A percentile compares a stretch with the other conserved stretches of the same genome.
phyloP scores from a whole-genome alignment of 2,329 filamentous ascomycete genomes.

The Talaromyces sp. region DNA sequence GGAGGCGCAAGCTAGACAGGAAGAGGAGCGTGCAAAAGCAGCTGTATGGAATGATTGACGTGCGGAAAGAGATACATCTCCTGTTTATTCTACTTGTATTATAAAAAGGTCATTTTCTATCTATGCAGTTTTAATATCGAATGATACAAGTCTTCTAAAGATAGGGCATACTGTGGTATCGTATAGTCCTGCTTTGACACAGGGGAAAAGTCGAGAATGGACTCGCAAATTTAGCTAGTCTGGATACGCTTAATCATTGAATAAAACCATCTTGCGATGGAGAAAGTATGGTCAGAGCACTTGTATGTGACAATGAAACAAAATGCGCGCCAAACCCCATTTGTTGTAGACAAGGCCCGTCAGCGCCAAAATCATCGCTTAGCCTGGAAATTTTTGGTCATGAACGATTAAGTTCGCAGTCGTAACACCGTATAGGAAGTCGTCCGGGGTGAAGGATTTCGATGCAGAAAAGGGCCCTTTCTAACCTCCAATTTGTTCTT shows the following conservation, averaged over 20 bases:
- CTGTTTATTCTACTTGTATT: neutral
- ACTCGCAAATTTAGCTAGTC: neutral
- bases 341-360: neutral
- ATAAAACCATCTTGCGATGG: neutral
- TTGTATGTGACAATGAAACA: too few species aligned
- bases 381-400: neutral
- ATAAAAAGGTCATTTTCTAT: neutral
- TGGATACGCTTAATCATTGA: neutral
- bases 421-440: constrained; percentile 1
- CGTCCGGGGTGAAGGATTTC: neutral
- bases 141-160: neutral
- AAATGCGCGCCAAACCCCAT: neutral
- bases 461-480: neutral
- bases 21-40: constrained; percentile 67
- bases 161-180: neutral
- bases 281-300: too few species aligned
- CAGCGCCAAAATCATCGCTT: constrained; percentile 1
- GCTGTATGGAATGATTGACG: constrained; percentile 73
- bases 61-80: neutral
- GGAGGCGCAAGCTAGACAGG: constrained; percentile 58
- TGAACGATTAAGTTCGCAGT: neutral
- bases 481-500: constrained; percentile 87
- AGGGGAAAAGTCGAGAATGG: neutral
- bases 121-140: neutral
- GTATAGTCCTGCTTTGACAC: neutral